Percentiles rank a stretch among this genome's conserved stretches.
Conservation (phyloP, 148 eudicot species). For the Camellia granthamiana region DNA sequence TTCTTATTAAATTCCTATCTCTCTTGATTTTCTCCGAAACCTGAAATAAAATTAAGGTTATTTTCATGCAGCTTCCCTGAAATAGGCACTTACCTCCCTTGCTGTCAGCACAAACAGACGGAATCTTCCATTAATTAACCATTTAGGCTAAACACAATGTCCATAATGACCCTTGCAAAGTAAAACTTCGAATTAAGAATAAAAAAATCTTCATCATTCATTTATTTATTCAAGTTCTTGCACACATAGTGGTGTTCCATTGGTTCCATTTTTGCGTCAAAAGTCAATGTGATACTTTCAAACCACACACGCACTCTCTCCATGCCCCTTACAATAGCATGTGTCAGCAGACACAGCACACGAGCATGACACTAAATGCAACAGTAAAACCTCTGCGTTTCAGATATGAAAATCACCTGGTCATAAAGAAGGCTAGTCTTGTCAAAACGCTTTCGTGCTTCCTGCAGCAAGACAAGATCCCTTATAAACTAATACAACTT, state of each 20-base stretch:
- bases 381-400: neutral
- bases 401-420: slow-evolving; percentile 56
- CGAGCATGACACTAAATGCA: slow-evolving; percentile 4
- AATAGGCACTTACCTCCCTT: neutral
- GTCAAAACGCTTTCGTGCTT: slow-evolving; percentile 95
- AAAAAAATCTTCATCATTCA: neutral
- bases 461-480: slow-evolving; percentile 51
- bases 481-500: slow-evolving; percentile 17
- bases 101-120: neutral
- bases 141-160: neutral
- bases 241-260: neutral
- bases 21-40: neutral
- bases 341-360: neutral
- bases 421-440: slow-evolving; percentile 92
- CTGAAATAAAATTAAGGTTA: neutral
- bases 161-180: neutral
- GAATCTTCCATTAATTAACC: neutral
- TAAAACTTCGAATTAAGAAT: neutral
- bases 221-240: neutral
- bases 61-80: neutral
- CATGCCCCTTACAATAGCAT: neutral
- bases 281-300: neutral
- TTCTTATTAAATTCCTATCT: neutral
- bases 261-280: neutral
- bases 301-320: neutral